Percentiles rank a stretch among this genome's conserved stretches.
These are phyloP conservation scores for Pleurotus tuber-regium DNA, from an alignment of 768 basidiomycete genomes.

Conservation along the genomic window DNA sequence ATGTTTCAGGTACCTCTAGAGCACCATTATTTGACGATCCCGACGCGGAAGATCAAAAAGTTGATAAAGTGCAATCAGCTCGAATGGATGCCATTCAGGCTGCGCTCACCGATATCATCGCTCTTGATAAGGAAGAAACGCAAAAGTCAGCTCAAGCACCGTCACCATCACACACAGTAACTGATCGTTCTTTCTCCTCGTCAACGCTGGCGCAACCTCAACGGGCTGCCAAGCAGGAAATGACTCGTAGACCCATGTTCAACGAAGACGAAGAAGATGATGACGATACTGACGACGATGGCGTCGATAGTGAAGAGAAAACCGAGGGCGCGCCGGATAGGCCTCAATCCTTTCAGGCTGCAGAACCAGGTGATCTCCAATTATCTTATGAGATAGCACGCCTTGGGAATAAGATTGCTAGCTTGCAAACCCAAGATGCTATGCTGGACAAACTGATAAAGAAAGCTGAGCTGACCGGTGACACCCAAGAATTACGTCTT, in stretches of 20 bases:
- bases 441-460: slow-evolving; percentile 88
- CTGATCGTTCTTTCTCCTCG: slow-evolving; percentile 7
- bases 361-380: slow-evolving; percentile 88
- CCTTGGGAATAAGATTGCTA: slow-evolving; percentile 70
- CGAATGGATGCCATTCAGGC: slow-evolving; percentile 97
- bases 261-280: slow-evolving; percentile 49
- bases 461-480: slow-evolving; percentile 93
- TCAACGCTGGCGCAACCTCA: background rate
- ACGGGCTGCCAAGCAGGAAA: slow-evolving; percentile 13
- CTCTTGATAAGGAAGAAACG: slow-evolving; percentile 59
- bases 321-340: slow-evolving; percentile 39
- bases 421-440: slow-evolving; percentile 75
- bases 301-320: slow-evolving; percentile 38
- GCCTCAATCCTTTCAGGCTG: slow-evolving; percentile 63
- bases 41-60: slow-evolving; percentile 65
- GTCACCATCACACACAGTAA: background rate
- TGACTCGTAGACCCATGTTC: slow-evolving; percentile 30
- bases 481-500: slow-evolving; percentile 79
- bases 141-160: slow-evolving; percentile 14
- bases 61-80: slow-evolving; percentile 52
- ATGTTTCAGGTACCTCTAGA: slow-evolving; percentile 50
- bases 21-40: slow-evolving; percentile 82
- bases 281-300: slow-evolving; percentile 43
- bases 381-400: slow-evolving; percentile 84
- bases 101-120: slow-evolving; percentile 94